Conservation (phyloP, 305 asterid genomes). For the Euphrasia arctica region DNA sequence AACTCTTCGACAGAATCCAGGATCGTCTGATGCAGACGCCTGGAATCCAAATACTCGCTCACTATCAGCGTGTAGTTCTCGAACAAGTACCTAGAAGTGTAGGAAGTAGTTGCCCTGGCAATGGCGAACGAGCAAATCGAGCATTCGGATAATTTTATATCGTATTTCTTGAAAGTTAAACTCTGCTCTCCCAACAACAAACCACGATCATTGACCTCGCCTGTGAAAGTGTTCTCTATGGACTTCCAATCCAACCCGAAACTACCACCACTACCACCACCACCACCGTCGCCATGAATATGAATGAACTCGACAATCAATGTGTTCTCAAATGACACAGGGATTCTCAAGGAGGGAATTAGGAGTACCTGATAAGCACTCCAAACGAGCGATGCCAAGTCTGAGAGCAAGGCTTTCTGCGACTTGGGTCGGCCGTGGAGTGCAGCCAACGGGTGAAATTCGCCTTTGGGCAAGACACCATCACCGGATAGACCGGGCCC, state of each 20-base stretch:
- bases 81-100: conserved; percentile 90
- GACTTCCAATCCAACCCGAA: conserved; percentile 67
- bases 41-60: conserved; percentile 87
- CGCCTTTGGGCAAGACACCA: conserved; percentile 88
- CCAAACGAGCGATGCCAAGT: conserved; percentile 81
- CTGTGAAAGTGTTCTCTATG: conserved; percentile 61
- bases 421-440: conserved; percentile 86
- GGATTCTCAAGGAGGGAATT: conserved; percentile 85
- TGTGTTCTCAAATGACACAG: conserved; percentile 63
- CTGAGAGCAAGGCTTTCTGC: conserved; percentile 73
- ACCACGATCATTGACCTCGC: conserved; percentile 57
- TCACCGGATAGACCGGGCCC: conserved; percentile 95
- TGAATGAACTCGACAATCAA: conserved; percentile 74
- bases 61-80: conserved; percentile 89
- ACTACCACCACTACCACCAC: not conserved
- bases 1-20: conserved; percentile 65
- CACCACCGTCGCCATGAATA: conserved; percentile 49
- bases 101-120: conserved; percentile 72
- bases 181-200: conserved; percentile 69
- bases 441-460: conserved; percentile 88
- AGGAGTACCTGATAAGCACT: conserved; percentile 93
- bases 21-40: conserved; percentile 72
- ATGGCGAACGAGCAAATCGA: conserved; percentile 79
- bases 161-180: conserved; percentile 71
- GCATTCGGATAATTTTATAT: conserved; percentile 61